Evolutionary conservation across 179 eudicot species (phyloP).

Genomic region (Patellifolia procumbens): DNA sequence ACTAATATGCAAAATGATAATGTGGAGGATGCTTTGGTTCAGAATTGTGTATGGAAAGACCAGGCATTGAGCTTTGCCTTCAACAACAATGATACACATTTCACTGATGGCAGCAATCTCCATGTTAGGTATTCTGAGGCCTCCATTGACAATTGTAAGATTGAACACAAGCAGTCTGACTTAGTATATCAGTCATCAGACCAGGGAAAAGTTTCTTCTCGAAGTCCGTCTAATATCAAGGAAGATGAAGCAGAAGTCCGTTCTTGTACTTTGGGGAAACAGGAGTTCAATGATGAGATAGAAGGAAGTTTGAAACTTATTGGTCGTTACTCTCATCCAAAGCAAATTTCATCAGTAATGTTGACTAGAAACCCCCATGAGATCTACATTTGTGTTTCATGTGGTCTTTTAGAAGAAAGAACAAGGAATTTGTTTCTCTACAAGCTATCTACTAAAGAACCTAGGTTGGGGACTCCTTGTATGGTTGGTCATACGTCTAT

Average conservation of each 20-base stretch:
- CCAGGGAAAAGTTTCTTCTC: conserved; percentile 26
- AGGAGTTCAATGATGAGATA: conserved; percentile 25
- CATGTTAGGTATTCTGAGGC: conserved; percentile 21
- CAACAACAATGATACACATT: conserved; percentile 16
- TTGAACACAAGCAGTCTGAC: conserved; percentile 24
- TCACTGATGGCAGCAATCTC: conserved; percentile 21
- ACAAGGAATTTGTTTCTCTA: conserved; percentile 60
- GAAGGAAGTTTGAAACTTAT: conserved; percentile 40
- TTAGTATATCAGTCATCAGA: conserved; percentile 27
- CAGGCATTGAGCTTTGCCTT: conserved; percentile 21
- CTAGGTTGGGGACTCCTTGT: conserved; percentile 59
- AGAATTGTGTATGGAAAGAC: conserved; percentile 27
- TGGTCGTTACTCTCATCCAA: conserved; percentile 72
- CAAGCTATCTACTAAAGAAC: conserved; percentile 44
- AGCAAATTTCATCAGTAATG: conserved; percentile 59
- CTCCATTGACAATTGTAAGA: conserved; percentile 14
- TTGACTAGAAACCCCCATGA: conserved; percentile 49
- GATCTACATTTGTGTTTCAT: conserved; percentile 64
- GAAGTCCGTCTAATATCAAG: conserved; percentile 23
- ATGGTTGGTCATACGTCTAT: conserved; percentile 65
- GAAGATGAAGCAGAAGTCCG: conserved; percentile 32
- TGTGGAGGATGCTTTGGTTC: conserved; percentile 27
- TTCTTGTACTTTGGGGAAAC: conserved; percentile 22
- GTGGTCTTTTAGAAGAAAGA: conserved; percentile 53
- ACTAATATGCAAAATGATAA: conserved; percentile 18